Percentiles rank a stretch among this genome's conserved stretches.
Evolutionary conservation across 2,329 filamentous ascomycete species (phyloP).

Genomic region (Phialocephala sp.): DNA sequence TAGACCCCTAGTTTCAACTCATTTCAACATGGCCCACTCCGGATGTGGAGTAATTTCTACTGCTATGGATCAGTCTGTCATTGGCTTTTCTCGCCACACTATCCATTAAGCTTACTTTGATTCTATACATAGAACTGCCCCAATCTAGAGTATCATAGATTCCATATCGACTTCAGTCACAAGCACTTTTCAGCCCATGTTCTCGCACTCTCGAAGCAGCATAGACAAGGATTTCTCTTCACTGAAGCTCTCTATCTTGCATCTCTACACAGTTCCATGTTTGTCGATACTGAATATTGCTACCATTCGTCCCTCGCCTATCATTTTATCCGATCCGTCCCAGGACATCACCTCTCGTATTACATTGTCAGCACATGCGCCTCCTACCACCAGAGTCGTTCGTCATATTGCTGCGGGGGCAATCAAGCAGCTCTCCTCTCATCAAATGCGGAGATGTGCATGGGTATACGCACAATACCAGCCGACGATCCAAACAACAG

Average conservation of each 20-base stretch:
- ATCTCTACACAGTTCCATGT: constrained; percentile 18
- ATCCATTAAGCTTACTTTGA: constrained; percentile 30
- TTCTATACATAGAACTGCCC: constrained; percentile 35
- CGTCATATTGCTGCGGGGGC: constrained; percentile 33
- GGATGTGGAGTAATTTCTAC: constrained; percentile 21
- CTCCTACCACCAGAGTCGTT: constrained; percentile 22
- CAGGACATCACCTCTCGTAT: constrained; percentile 31
- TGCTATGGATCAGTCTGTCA: constrained; percentile 22
- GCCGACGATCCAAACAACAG: constrained; percentile 17
- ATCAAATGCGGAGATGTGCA: constrained; percentile 25
- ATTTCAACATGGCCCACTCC: constrained; percentile 10
- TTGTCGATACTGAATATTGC: not conserved
- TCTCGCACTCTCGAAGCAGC: constrained; percentile 23
- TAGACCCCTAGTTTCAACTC: not conserved
- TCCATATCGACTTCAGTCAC: constrained; percentile 34
- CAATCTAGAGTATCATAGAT: constrained; percentile 33
- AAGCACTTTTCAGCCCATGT: constrained; percentile 32
- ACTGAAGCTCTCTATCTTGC: constrained; percentile 19
- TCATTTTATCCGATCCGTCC: constrained; percentile 33
- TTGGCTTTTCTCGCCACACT: constrained; percentile 21
- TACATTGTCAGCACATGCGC: constrained; percentile 25
- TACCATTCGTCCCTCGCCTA: constrained; percentile 25
- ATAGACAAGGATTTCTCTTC: constrained; percentile 12
- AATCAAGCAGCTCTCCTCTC: constrained; percentile 10
- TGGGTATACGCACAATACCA: constrained; percentile 22